Evolutionary conservation across 2,329 filamentous ascomycete species (phyloP), one percentile per base, ranked within the genome.

Genomic region (Oidium heveae): DNA sequence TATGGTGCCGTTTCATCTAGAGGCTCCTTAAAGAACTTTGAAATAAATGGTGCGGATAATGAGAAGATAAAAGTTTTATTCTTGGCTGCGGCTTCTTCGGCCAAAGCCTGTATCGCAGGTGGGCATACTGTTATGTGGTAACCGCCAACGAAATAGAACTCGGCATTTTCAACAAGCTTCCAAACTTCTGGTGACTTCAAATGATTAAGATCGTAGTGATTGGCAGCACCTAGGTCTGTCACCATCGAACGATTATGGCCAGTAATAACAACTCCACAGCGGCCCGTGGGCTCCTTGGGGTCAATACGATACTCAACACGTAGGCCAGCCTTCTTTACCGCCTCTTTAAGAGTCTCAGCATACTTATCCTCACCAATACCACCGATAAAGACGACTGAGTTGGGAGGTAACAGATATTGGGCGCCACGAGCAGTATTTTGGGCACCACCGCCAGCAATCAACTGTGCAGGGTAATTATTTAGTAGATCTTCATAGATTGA

Each of bases 121-220:
- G 89, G 86, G 70, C 82, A 94, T 65, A 98, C 91, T 44, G 91
- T 98, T 74, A 98, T 78, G 74, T 98, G 91, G 74, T 87, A 98
- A 49, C 91, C 91, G 65, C 91, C 91, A 58, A 98, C 80, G 66
- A 94, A 98, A 75, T 82, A 95, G 63, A 84, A 75, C 66, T 88
- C 77, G 55, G 89, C 88, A 63, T 83, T 80, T 77, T 96, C 79
- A 57, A 91, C 91, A 53, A 95, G 75, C 61, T 79, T 76, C 91
- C 91, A 98, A 70, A 96, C 82, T 70, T 89, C 79, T 54, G 86
- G 83, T 68, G 80, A 78, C 78, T 94, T 86, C 68, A 98, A 72
- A 69, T 98, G 91, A 59, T 91, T 86, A 54, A 95, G 68, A 70
- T 89, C 89, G 74, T 98, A 98, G 74, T 87, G 84, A 74, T 98